Evolutionary conservation across 805 yeast species (phyloP), one percentile per base, ranked within the genome.

Genomic region (Metschnikowia vanudenii): DNA sequence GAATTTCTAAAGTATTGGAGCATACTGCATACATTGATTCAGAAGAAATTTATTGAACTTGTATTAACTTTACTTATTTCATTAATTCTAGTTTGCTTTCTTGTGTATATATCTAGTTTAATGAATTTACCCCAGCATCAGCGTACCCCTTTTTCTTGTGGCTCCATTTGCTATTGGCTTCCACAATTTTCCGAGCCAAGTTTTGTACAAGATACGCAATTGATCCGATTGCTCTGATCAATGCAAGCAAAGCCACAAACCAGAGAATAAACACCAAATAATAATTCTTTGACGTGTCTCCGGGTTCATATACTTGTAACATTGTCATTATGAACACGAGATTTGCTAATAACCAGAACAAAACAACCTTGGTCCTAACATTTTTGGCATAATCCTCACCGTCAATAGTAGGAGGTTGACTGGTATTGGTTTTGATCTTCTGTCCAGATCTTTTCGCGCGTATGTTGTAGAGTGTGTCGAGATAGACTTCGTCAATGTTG

Each of bases 341-440:
- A 63, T 94, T 94, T 22, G 86, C 73, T 39, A 91, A 74, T 76
- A 94, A 79, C 99, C 99, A 94, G n/a, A 81, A 69, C 59, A 94
- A 78, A n/a, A 94, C 99, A 43, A 94, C 97, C 55, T 94, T 79
- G 1, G 99, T 88, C 70, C 99, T 82, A 18, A 94, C 85, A 62
- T 92, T 96, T 61, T 96, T 82, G 62, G 94, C 96, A 64, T 94
- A 92, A 64, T 94, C 99, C 56, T 88, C 89, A 16, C 78, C 78
- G 39, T 69, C 73, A 45, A 68, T 52, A 9, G 16, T 16, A 17
- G 62, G 66, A 3, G 40, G n/a, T 13, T 35, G 19, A 48, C 73
- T 65, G 1, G 52, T 55, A 8, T 48, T 53, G 19, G 47, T 35
- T 6, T 50, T 45, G 53, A 82, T 76, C 33, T 75, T 73, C 45